Conservation (phyloP, 495 filamentous ascomycete genomes). For the Tuber aestivum region DNA sequence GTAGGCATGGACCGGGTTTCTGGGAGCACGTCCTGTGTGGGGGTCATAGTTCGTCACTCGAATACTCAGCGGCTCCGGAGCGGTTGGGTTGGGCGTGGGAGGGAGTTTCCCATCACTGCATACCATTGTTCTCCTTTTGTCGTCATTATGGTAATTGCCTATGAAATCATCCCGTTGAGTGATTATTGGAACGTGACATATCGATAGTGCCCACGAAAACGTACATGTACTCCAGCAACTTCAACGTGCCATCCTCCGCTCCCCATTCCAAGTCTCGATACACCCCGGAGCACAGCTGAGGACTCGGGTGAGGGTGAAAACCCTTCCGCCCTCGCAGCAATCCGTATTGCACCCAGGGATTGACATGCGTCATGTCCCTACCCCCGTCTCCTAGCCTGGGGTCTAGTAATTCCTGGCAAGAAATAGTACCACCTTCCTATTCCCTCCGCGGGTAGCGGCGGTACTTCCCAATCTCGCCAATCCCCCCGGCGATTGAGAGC, state of each 20-base stretch:
- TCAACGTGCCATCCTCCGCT: neutral
- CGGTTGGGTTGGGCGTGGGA: no score
- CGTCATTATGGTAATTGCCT: neutral
- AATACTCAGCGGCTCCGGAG: neutral
- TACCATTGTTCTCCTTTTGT: neutral
- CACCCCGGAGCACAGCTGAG: neutral
- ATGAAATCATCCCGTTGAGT: neutral
- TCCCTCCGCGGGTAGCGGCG: neutral
- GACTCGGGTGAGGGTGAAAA: no score
- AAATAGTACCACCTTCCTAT: neutral
- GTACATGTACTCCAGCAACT: neutral
- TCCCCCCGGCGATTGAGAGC: neutral
- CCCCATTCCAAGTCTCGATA: neutral
- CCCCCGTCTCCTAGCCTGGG: neutral
- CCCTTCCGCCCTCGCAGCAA: neutral
- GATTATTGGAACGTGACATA: neutral
- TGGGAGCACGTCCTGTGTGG: neutral
- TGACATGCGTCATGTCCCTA: neutral
- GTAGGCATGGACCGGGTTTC: neutral
- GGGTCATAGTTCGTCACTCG: neutral
- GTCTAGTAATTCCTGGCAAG: neutral
- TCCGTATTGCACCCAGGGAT: neutral
- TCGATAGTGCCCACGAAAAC: neutral
- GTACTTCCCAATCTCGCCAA: neutral
- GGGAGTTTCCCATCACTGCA: neutral